These are phyloP conservation scores for Trichoderma simmonsii DNA, from an alignment of 2,329 filamentous ascomycete species.

Conservation along the genomic window DNA sequence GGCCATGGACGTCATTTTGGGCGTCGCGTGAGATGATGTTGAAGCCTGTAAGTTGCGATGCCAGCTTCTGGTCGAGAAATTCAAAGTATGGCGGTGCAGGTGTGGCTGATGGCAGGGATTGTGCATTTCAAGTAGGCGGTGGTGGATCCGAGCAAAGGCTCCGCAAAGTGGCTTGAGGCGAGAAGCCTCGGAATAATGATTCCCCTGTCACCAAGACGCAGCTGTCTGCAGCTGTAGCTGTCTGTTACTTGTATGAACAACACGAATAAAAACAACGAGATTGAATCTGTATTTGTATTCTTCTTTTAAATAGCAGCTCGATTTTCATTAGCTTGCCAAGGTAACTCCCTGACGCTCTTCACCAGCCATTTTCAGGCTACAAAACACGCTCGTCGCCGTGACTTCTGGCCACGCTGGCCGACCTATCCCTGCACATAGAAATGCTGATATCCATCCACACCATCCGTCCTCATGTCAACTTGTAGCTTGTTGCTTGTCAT, in stretches of 20 bases:
- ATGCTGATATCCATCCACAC: slow-evolving; percentile 25
- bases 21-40: slow-evolving; percentile 23
- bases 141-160: background rate
- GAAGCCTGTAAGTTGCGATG: slow-evolving; percentile 11
- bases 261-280: background rate
- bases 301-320: background rate
- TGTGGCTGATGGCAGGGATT: slow-evolving; percentile 5
- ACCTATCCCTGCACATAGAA: slow-evolving; percentile 15
- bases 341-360: slow-evolving; percentile 15
- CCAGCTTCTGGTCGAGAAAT: slow-evolving; percentile 28
- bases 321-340: slow-evolving; percentile 24
- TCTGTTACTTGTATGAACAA: background rate
- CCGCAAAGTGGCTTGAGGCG: background rate
- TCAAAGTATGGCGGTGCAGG: slow-evolving; percentile 30
- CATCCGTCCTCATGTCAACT: background rate
- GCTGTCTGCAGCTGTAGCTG: background rate
- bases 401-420: slow-evolving; percentile 18
- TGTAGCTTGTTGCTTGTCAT: background rate
- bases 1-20: slow-evolving; percentile 61
- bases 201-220: background rate
- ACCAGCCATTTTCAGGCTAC: background rate
- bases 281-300: background rate
- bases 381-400: background rate
- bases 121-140: background rate
- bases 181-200: background rate